phyloP scores from a whole-genome alignment of 2,329 filamentous ascomycete species.

The Monosporascus sp. region DNA sequence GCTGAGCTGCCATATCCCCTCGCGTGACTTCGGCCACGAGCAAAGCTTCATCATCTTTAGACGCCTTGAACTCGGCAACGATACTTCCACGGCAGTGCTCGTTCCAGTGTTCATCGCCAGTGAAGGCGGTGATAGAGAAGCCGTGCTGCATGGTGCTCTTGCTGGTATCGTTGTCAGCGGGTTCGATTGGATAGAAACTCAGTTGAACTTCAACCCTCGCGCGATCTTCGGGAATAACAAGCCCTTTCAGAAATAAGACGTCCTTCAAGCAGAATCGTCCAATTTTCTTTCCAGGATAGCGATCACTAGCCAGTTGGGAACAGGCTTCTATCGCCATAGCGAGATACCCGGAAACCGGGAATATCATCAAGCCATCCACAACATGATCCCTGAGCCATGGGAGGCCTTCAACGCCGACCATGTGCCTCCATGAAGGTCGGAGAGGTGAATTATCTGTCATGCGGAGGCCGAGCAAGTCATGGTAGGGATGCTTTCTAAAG shows the following conservation, averaged over 20 bases:
- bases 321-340: constrained; percentile 12
- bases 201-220: constrained; percentile 5
- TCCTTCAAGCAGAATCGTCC: constrained; percentile 18
- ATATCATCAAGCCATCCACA: constrained; percentile 39
- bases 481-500: constrained; percentile 19
- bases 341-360: constrained; percentile 30
- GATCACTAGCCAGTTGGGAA: background rate
- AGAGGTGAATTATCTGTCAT: constrained; percentile 6
- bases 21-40: background rate
- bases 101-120: constrained; percentile 5
- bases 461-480: constrained; percentile 29
- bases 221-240: constrained; percentile 7
- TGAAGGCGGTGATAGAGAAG: constrained; percentile 11
- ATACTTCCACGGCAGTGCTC: constrained; percentile 16
- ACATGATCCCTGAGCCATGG: constrained; percentile 41
- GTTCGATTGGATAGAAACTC: constrained; percentile 1
- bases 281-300: background rate
- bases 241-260: constrained; percentile 22
- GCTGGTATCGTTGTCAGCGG: background rate
- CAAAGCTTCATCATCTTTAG: constrained; percentile 2
- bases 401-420: constrained; percentile 20
- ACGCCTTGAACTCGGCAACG: constrained; percentile 8
- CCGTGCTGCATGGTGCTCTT: constrained; percentile 5
- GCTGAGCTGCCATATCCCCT: background rate
- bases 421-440: constrained; percentile 20